phyloP scores from a whole-genome alignment of 495 filamentous ascomycete species.

The Penicillium nucicola region DNA sequence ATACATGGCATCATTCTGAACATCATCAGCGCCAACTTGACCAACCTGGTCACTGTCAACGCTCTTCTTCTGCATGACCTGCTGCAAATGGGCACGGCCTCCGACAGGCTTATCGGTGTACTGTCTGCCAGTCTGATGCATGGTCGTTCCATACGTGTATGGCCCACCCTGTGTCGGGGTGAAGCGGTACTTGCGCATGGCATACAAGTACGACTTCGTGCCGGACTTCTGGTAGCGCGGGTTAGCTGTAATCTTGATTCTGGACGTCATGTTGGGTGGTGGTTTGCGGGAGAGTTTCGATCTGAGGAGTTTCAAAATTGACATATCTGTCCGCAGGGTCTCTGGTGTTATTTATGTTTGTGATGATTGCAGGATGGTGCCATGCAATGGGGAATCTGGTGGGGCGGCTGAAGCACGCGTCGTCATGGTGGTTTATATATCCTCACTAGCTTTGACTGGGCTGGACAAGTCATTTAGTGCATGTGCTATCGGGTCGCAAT shows the following conservation, averaged over 20 bases:
- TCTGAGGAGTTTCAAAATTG: constrained; percentile 13
- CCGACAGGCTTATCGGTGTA: constrained; percentile 40
- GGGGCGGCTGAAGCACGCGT: neutral
- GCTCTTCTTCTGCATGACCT: constrained; percentile 51
- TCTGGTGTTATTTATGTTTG: neutral
- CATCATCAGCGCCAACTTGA: constrained; percentile 66
- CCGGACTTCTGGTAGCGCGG: constrained; percentile 62
- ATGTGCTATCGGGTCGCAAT: neutral
- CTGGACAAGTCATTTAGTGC: neutral
- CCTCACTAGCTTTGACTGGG: neutral
- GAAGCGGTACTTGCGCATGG: constrained; percentile 69
- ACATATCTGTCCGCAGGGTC: neutral
- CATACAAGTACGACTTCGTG: constrained; percentile 68
- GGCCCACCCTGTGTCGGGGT: constrained; percentile 67
- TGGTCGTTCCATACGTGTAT: constrained; percentile 50
- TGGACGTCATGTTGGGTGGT: constrained; percentile 32
- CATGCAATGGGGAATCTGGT: neutral
- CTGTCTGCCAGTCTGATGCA: constrained; percentile 44
- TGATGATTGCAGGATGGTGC: neutral
- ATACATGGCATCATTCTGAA: constrained; percentile 71
- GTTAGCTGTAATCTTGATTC: constrained; percentile 54
- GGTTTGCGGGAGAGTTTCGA: constrained; percentile 11
- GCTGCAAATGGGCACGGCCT: constrained; percentile 41
- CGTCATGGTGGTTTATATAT: neutral
- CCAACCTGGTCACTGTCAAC: constrained; percentile 38